A percentile compares a stretch with the other conserved stretches of the same genome.
phyloP scores from a whole-genome alignment of 495 filamentous ascomycete species.

The Ascodesmis nigricans region DNA sequence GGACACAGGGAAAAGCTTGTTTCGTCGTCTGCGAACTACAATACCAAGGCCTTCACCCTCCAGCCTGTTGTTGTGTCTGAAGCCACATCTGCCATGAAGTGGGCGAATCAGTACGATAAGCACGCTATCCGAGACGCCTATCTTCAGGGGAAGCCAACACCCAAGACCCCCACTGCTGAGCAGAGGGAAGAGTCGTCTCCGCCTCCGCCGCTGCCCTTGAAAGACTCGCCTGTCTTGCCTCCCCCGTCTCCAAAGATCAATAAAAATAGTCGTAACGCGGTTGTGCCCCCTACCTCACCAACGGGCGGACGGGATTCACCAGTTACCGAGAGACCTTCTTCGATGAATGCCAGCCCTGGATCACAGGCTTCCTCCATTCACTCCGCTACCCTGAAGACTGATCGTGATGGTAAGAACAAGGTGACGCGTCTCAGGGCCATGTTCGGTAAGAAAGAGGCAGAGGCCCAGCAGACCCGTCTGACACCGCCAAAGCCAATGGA shows the following conservation, averaged over 20 bases:
- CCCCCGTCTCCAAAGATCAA: conserved; percentile 9
- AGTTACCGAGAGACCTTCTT: conserved; percentile 9
- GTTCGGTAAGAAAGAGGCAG: conserved; percentile 16
- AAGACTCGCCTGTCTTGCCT: conserved; percentile 12
- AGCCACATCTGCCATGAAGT: conserved; percentile 84
- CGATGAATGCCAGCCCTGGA: conserved; percentile 6
- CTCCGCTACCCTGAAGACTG: conserved; percentile 14
- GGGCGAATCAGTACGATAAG: conserved; percentile 79
- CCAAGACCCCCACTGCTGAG: conserved; percentile 15
- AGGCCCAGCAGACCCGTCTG: conserved; percentile 12
- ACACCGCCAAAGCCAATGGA: conserved; percentile 4
- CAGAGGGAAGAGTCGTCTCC: conserved; percentile 6
- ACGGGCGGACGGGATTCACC: conserved; percentile 17
- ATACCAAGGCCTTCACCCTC: conserved; percentile 74
- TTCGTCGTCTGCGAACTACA: conserved; percentile 37
- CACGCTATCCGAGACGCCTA: conserved; percentile 62
- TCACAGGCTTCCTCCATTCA: conserved; percentile 12
- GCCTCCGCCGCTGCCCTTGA: conserved; percentile 10
- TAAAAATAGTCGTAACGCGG: conserved; percentile 9
- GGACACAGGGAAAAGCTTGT: too few species aligned
- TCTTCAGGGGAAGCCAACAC: conserved; percentile 26
- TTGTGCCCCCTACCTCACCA: conserved; percentile 18
- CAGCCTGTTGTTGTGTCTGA: conserved; percentile 70
- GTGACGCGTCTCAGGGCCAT: conserved; percentile 11
- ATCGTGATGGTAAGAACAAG: too few species aligned